Evolutionary conservation across 179 eudicot species (phyloP).

Genomic region (Camellia oleifera): DNA sequence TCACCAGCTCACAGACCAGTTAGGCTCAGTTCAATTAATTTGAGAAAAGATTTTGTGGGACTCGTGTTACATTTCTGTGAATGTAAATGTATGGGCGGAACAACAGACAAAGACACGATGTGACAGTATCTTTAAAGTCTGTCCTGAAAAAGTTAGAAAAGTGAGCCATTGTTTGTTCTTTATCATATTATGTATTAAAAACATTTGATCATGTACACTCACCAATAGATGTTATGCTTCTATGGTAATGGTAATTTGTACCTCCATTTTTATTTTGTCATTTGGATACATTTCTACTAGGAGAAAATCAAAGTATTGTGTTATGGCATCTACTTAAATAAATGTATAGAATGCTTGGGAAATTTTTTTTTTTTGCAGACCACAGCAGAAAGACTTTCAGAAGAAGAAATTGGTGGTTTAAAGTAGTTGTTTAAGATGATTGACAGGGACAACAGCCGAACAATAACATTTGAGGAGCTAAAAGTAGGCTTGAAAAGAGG

Average conservation of each 20-base stretch:
- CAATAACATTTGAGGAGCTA: slow-evolving; percentile 87
- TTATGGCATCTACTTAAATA: neutral
- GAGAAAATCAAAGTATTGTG: neutral
- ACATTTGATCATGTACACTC: neutral
- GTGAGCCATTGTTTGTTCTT: too few species aligned
- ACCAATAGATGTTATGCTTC: neutral
- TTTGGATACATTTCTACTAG: neutral
- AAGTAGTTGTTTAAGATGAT: slow-evolving; percentile 85
- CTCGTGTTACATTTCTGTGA: neutral
- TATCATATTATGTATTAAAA: neutral
- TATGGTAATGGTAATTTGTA: slow-evolving; percentile 1
- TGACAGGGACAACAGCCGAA: slow-evolving; percentile 88
- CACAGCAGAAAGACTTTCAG: slow-evolving; percentile 93
- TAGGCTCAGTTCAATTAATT: neutral
- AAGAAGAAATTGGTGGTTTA: slow-evolving; percentile 96
- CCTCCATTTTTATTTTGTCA: neutral
- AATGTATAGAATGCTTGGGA: neutral
- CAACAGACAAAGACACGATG: too few species aligned
- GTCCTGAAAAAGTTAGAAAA: too few species aligned
- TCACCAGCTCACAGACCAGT: neutral
- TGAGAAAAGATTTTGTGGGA: too few species aligned
- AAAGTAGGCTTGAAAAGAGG: slow-evolving; percentile 73
- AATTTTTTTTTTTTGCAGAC: slow-evolving; percentile 41
- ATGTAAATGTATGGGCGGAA: too few species aligned
- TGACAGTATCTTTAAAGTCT: too few species aligned